These are phyloP conservation scores for Senna siamea DNA, from an alignment of 306 rosid species.

Conservation along the genomic window DNA sequence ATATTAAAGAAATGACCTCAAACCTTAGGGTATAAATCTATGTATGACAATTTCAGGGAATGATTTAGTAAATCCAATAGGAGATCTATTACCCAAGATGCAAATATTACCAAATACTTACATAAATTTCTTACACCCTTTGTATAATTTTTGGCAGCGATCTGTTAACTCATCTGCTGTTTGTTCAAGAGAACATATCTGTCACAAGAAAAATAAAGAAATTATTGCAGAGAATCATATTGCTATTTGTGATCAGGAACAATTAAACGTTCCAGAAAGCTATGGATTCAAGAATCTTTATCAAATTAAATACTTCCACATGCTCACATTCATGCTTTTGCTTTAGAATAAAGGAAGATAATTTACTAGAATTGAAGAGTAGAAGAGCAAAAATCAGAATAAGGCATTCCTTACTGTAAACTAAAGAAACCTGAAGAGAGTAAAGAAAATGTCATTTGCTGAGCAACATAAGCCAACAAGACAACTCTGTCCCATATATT, in stretches of 20 bases:
- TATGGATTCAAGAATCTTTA: slow-evolving; percentile 13
- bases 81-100: neutral
- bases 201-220: slow-evolving; percentile 38
- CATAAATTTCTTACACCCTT: slow-evolving; percentile 83
- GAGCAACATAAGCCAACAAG: slow-evolving; percentile 14
- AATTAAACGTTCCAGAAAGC: slow-evolving; percentile 6
- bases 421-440: slow-evolving; percentile 4
- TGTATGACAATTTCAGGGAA: neutral
- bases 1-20: slow-evolving; percentile 14
- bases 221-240: slow-evolving; percentile 2
- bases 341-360: slow-evolving; percentile 3
- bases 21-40: slow-evolving; percentile 10
- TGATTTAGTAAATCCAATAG: slow-evolving; percentile 21
- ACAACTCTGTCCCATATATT: slow-evolving; percentile 7
- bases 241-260: neutral
- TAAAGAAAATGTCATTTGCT: neutral
- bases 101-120: slow-evolving; percentile 51
- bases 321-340: neutral
- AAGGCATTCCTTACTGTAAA: slow-evolving; percentile 5
- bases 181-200: slow-evolving; percentile 76
- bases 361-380: slow-evolving; percentile 8
- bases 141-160: slow-evolving; percentile 71
- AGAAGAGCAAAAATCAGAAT: slow-evolving; percentile 6
- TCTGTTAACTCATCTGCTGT: slow-evolving; percentile 75
- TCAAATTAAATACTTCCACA: slow-evolving; percentile 12